A percentile compares a stretch with the other conserved stretches of the same genome.
These are phyloP conservation scores for Solanum chmielewskii DNA, from an alignment of 257 asterid genomes.

Conservation along the genomic window DNA sequence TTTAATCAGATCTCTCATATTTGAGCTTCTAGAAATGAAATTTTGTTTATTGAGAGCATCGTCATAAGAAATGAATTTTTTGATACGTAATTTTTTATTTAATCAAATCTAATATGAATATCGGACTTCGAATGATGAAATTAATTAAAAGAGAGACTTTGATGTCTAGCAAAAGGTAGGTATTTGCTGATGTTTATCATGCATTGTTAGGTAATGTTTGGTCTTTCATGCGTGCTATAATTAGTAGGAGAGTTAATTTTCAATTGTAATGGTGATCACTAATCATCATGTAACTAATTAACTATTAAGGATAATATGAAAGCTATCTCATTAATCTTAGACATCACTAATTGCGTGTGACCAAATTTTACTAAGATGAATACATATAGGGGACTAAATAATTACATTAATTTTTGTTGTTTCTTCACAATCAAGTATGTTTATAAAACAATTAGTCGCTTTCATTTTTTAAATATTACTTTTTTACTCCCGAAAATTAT, in stretches of 20 bases:
- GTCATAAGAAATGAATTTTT: fast-evolving
- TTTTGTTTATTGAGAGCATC: neutral
- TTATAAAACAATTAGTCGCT: neutral
- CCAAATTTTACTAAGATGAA: neutral
- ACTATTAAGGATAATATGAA: neutral
- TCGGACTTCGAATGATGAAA: neutral
- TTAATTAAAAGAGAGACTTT: neutral
- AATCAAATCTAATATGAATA: fast-evolving
- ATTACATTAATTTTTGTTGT: neutral
- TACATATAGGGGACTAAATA: neutral
- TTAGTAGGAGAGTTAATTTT: neutral
- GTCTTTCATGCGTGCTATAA: neutral
- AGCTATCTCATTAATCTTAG: neutral
- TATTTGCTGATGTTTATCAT: neutral
- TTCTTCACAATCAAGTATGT: neutral
- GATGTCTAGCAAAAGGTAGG: neutral
- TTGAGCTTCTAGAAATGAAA: fast-evolving
- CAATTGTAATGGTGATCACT: neutral
- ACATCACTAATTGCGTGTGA: neutral
- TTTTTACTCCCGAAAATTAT: neutral
- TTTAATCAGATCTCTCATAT: neutral
- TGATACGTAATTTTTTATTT: fast-evolving
- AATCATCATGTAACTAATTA: neutral
- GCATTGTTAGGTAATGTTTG: neutral
- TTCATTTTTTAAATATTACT: neutral